Conservation (phyloP, 2,329 filamentous ascomycete species). For the Cytospora piceicola region DNA sequence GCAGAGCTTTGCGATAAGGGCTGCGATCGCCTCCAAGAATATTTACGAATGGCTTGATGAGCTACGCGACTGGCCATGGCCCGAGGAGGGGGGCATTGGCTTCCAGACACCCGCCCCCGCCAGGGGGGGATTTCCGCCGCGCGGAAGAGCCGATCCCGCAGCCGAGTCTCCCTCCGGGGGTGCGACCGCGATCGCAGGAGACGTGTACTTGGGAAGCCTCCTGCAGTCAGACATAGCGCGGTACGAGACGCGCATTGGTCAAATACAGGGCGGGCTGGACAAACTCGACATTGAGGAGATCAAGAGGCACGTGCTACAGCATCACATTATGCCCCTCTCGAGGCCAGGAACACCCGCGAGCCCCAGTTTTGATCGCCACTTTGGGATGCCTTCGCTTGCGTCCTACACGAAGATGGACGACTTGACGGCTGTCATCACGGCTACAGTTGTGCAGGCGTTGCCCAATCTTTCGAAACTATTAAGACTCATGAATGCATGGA, state of each 20-base stretch:
- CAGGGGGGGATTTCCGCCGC: constrained; percentile 44
- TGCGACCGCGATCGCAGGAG: constrained; percentile 33
- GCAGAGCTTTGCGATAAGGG: constrained; percentile 71
- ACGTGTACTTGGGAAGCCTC: constrained; percentile 71
- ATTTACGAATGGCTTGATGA: constrained; percentile 78
- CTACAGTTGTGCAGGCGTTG: constrained; percentile 86
- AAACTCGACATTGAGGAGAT: constrained; percentile 80
- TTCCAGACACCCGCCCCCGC: constrained; percentile 55
- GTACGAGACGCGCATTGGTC: constrained; percentile 74
- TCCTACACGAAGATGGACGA: constrained; percentile 79
- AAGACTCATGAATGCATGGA: constrained; percentile 77
- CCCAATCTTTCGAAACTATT: constrained; percentile 78
- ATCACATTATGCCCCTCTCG: constrained; percentile 70
- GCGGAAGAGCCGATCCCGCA: constrained; percentile 33
- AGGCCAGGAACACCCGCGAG: constrained; percentile 54
- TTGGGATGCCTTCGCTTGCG: constrained; percentile 47
- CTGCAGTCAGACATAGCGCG: constrained; percentile 63
- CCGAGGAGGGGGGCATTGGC: constrained; percentile 53
- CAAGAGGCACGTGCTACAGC: constrained; percentile 83
- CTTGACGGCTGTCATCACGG: constrained; percentile 85
- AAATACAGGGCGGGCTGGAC: constrained; percentile 72
- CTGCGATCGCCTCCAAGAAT: constrained; percentile 70
- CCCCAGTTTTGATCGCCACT: constrained; percentile 40
- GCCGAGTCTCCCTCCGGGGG: constrained; percentile 32
- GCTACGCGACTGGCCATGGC: constrained; percentile 64